These are phyloP conservation scores for Tetragonia tetragonoides DNA, from an alignment of 148 eudicot genomes.

Conservation along the genomic window DNA sequence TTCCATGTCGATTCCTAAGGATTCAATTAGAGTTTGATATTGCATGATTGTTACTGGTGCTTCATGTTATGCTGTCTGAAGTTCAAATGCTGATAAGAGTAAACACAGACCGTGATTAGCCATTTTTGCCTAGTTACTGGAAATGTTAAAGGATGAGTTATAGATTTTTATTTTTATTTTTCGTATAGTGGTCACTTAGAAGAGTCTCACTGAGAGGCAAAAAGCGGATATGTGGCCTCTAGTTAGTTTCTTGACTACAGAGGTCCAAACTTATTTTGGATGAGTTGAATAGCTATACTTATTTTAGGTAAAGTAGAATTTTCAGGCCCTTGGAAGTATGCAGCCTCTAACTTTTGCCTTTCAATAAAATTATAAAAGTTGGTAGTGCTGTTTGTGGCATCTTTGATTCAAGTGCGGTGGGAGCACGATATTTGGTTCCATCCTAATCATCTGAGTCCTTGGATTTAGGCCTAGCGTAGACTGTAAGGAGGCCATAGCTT, in stretches of 20 bases:
- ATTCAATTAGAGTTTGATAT: background rate
- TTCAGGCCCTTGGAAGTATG: background rate
- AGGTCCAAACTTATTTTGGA: slow-evolving; percentile 3
- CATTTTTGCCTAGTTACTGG: background rate
- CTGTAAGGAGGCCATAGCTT: background rate
- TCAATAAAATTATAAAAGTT: slow-evolving; percentile 5
- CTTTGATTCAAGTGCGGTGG: slow-evolving; percentile 17
- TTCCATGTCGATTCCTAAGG: too few species aligned
- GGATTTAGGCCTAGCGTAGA: slow-evolving; percentile 9
- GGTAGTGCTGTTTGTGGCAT: slow-evolving; percentile 20
- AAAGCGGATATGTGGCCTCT: background rate
- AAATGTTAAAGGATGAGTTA: background rate
- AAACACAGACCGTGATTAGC: background rate
- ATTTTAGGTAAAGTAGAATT: background rate
- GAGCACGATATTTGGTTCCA: slow-evolving; percentile 3
- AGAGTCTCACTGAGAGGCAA: background rate
- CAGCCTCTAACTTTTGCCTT: slow-evolving; percentile 1
- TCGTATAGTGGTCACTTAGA: background rate
- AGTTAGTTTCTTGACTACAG: slow-evolving; percentile 1
- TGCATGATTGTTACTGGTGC: background rate
- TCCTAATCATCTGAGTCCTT: slow-evolving; percentile 17
- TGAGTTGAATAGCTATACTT: background rate
- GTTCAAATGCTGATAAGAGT: background rate
- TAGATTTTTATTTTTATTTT: too few species aligned
- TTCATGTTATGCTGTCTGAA: slow-evolving; percentile 16